phyloP scores from a whole-genome alignment of 805 yeast species.

The Scheffersomyces coipomensis region DNA sequence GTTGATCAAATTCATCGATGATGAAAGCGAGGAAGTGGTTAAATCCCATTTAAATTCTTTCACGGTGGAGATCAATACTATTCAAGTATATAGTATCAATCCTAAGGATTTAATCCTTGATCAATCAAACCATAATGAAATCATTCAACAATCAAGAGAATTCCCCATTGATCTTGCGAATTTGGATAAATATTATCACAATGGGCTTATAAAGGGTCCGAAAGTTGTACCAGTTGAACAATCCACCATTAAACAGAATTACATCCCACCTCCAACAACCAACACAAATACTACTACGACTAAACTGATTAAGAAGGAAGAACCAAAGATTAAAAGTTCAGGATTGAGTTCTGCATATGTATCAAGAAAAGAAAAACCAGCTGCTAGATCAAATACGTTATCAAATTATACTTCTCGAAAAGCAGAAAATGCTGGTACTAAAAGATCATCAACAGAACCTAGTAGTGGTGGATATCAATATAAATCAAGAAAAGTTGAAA shows the following conservation, averaged over 20 bases:
- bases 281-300: conserved; percentile 5
- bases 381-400: conserved; percentile 8
- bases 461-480: conserved; percentile 20
- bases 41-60: conserved; percentile 21
- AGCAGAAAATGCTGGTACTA: conserved; percentile 8
- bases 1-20: conserved; percentile 20
- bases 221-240: conserved; percentile 7
- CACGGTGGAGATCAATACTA: conserved; percentile 21
- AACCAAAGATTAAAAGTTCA: conserved; percentile 7
- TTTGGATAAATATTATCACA: conserved; percentile 15
- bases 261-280: conserved; percentile 3
- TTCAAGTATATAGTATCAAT: conserved; percentile 40
- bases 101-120: conserved; percentile 8
- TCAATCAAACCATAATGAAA: conserved; percentile 13
- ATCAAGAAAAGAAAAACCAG: conserved; percentile 19
- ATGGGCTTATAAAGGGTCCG: conserved; percentile 37
- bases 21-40: conserved; percentile 19
- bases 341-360: conserved; percentile 27
- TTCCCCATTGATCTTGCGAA: conserved; percentile 11
- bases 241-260: conserved; percentile 1
- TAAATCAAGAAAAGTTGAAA: conserved; percentile 35
- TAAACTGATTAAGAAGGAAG: background rate
- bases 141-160: conserved; percentile 15
- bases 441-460: conserved; percentile 12
- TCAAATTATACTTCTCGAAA: conserved; percentile 19